Evolutionary conservation across 129 eudicot species (phyloP).

Genomic region (Centaurea solstitialis): DNA sequence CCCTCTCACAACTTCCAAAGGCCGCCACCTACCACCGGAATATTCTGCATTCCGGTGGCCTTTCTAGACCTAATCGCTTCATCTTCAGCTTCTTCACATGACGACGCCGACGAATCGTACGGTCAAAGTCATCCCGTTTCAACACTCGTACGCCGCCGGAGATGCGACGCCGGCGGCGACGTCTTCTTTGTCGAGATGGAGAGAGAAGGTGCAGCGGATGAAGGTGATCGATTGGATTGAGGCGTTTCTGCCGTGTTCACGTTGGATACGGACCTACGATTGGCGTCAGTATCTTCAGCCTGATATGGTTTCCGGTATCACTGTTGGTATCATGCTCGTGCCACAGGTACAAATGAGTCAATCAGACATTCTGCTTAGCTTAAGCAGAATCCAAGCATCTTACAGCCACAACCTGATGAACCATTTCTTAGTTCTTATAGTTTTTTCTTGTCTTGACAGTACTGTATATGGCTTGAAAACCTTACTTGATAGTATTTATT

Average conservation of each 20-base stretch:
- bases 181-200: conserved; percentile 47
- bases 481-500: no score
- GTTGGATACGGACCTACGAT: conserved; percentile 82
- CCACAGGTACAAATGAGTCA: conserved; percentile 68
- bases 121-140: conserved; percentile 70
- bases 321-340: conserved; percentile 96
- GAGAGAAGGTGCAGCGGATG: conserved; percentile 61
- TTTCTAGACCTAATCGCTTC: conserved; percentile 19
- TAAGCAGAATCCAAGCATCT: neutral
- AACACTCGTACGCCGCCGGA: conserved; percentile 43
- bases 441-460: neutral
- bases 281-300: conserved; percentile 74
- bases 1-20: conserved; percentile 15
- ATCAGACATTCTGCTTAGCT: neutral
- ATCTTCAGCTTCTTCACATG: conserved; percentile 2
- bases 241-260: conserved; percentile 68
- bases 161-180: conserved; percentile 34
- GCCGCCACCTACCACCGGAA: neutral
- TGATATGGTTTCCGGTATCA: conserved; percentile 79
- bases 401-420: neutral
- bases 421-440: neutral
- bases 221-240: conserved; percentile 72
- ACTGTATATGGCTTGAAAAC: neutral
- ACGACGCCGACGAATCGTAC: conserved; percentile 39
- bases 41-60: conserved; percentile 23